Percentiles rank a stretch among this genome's conserved stretches.
Evolutionary conservation across 202 grass and related monocot genomes (phyloP).

Genomic region (Cymbopogon flexuosus): DNA sequence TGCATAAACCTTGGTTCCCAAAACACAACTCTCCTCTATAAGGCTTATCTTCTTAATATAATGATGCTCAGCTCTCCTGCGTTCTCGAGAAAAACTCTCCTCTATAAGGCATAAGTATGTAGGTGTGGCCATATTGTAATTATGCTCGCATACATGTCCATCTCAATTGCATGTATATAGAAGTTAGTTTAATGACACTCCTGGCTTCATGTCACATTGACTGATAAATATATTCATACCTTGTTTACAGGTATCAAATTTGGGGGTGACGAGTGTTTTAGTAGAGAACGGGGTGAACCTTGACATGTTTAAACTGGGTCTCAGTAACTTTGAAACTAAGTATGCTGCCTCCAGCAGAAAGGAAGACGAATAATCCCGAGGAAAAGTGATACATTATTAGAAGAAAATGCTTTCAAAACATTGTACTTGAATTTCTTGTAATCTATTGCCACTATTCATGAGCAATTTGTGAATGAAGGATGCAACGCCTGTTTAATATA

Average conservation of each 20-base stretch:
- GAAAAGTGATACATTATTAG: not conserved
- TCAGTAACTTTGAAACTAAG: constrained; percentile 56
- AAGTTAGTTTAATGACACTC: not conserved
- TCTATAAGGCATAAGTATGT: not conserved
- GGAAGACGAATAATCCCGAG: constrained; percentile 17
- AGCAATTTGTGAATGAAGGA: not conserved
- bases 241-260: constrained; percentile 71
- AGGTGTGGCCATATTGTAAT: not conserved
- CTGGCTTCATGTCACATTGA: not conserved
- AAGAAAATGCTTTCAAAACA: not conserved
- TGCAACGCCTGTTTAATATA: not conserved
- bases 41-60: too few species aligned
- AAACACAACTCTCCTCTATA: not conserved
- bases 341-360: constrained; percentile 19
- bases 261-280: constrained; percentile 71
- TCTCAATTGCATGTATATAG: not conserved
- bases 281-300: constrained; percentile 82
- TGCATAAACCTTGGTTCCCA: not conserved
- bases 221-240: not conserved
- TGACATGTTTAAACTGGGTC: constrained; percentile 76
- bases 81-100: not conserved
- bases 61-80: too few species aligned
- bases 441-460: constrained; percentile 26
- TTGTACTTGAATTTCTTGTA: constrained; percentile 7
- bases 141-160: not conserved